phyloP scores from a whole-genome alignment of 345 rosid genomes.

The Lepidium didymum region DNA sequence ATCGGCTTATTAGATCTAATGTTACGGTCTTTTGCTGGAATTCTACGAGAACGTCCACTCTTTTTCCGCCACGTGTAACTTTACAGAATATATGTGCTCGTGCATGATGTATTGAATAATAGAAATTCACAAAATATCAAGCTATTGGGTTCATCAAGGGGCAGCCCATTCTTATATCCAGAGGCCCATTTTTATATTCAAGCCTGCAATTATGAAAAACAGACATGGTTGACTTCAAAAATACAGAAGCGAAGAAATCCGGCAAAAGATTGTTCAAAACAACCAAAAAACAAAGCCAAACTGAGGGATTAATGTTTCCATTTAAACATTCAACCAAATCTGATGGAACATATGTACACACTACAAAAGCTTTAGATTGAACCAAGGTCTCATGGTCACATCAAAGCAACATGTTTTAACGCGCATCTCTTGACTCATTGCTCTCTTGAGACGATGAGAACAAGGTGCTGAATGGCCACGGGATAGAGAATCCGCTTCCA shows the following conservation, averaged over 20 bases:
- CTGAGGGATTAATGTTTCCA: not conserved
- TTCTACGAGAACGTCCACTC: slow-evolving; percentile 9
- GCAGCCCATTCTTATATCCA: no score
- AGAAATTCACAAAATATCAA: no score
- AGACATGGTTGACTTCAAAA: not conserved
- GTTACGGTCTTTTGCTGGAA: slow-evolving; percentile 5
- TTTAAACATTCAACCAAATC: not conserved
- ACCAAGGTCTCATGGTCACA: not conserved
- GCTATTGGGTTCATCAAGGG: no score
- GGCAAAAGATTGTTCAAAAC: not conserved
- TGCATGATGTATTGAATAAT: not conserved
- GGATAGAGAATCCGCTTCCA: slow-evolving; percentile 15
- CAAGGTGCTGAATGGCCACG: slow-evolving; percentile 15
- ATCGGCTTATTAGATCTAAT: not conserved
- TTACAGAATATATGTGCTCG: not conserved
- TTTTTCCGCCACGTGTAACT: slow-evolving; percentile 9
- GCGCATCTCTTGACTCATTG: slow-evolving; percentile 12
- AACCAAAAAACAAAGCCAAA: not conserved
- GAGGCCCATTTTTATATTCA: no score
- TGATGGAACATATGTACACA: slow-evolving; percentile 1
- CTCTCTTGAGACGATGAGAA: slow-evolving; percentile 21
- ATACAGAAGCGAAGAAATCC: not conserved
- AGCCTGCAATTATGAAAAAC: not conserved
- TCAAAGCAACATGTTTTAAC: slow-evolving; percentile 10
- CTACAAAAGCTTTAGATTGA: not conserved